Percentiles rank a stretch among this genome's conserved stretches.
phyloP scores from a whole-genome alignment of 2,329 filamentous ascomycete genomes.

The Monosporascus sp. region DNA sequence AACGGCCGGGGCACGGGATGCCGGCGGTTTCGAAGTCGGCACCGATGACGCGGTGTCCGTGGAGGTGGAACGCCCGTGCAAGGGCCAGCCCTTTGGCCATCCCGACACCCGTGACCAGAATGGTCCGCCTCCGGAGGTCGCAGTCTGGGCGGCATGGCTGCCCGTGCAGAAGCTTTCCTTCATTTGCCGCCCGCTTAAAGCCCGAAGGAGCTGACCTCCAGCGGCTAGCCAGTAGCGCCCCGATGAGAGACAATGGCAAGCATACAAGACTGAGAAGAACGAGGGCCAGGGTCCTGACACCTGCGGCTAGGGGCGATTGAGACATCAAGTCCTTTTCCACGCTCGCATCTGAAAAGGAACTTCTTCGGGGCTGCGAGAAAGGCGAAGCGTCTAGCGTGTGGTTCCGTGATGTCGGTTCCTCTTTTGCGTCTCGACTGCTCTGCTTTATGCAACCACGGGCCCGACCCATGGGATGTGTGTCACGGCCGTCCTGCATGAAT shows the following conservation, averaged over 20 bases:
- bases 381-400: too few relatives aligned
- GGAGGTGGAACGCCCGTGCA: conserved; percentile 58
- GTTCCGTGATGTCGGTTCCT: too few relatives aligned
- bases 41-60: conserved; percentile 66
- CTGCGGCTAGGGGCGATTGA: too few relatives aligned
- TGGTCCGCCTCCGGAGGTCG: conserved; percentile 29
- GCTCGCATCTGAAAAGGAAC: too few relatives aligned
- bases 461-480: too few relatives aligned
- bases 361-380: too few relatives aligned
- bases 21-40: conserved; percentile 54
- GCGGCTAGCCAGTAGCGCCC: background rate
- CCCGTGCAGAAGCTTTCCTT: conserved; percentile 1
- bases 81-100: conserved; percentile 67
- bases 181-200: background rate
- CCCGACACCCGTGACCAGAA: conserved; percentile 68
- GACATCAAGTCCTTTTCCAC: too few relatives aligned
- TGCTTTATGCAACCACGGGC: too few relatives aligned
- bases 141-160: background rate
- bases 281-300: conserved; percentile 9
- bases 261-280: conserved; percentile 13
- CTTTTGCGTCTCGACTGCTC: too few relatives aligned
- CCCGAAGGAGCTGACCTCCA: background rate
- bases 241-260: conserved; percentile 11
- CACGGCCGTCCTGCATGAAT: too few relatives aligned
- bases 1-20: conserved; percentile 48